phyloP scores from a whole-genome alignment of 345 rosid species.

The Boechera divaricarpa region DNA sequence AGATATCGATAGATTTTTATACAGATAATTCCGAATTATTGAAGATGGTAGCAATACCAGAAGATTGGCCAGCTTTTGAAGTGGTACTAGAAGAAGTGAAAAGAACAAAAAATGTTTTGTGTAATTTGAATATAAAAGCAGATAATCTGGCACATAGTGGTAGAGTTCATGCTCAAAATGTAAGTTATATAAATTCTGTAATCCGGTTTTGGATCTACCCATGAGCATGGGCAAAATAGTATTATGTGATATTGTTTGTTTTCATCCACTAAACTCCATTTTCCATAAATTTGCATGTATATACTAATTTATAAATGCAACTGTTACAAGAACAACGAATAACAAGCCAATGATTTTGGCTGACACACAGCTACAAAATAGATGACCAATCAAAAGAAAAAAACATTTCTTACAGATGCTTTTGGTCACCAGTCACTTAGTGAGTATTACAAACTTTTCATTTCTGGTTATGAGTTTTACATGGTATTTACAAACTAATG shows the following conservation, averaged over 20 bases:
- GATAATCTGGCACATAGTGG: too few relatives aligned
- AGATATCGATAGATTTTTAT: too few relatives aligned
- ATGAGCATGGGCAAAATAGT: constrained; percentile 21
- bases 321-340: not conserved
- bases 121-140: too few relatives aligned
- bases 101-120: too few relatives aligned
- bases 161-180: too few relatives aligned
- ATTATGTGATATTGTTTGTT: constrained; percentile 11
- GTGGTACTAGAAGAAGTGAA: too few relatives aligned
- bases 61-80: too few relatives aligned
- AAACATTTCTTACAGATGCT: not conserved
- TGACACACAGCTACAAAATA: not conserved
- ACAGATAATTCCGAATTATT: too few relatives aligned
- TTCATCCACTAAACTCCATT: constrained; percentile 21
- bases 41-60: too few relatives aligned
- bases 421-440: not conserved
- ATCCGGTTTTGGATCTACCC: not conserved
- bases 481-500: constrained; percentile 4
- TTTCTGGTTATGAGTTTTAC: too few relatives aligned
- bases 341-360: not conserved
- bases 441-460: constrained; percentile 1
- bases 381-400: not conserved
- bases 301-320: not conserved
- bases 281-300: not conserved
- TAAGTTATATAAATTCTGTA: too few relatives aligned